These are phyloP conservation scores for Salpingoeca rosetta DNA, from an alignment of 78 protist genomes.

Conservation along the genomic window DNA sequence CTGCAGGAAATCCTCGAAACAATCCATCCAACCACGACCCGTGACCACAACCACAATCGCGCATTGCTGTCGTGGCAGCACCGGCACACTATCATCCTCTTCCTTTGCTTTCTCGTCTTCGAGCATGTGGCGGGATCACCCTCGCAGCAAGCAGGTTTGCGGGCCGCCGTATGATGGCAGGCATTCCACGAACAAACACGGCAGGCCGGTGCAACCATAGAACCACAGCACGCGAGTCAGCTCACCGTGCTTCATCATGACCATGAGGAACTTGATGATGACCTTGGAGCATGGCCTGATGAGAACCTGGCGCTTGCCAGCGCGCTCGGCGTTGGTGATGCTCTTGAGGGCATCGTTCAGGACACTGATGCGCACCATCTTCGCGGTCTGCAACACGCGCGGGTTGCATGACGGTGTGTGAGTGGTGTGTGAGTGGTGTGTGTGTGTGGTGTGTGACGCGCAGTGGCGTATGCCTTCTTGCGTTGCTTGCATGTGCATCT, in stretches of 20 bases:
- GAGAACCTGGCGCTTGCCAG: slow-evolving; percentile 98
- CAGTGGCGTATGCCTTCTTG: not conserved
- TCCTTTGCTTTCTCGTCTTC: too few species aligned
- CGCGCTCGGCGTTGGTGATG: slow-evolving; percentile 92
- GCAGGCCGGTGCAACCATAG: not conserved
- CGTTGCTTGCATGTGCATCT: not conserved
- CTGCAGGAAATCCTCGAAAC: too few species aligned
- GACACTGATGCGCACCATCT: slow-evolving; percentile 84
- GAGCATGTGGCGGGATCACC: too few species aligned
- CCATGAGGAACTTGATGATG: slow-evolving; percentile 91
- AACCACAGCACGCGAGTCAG: not conserved
- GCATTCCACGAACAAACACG: too few species aligned
- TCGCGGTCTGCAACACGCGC: slow-evolving; percentile 4
- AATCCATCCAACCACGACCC: too few species aligned
- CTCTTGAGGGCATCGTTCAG: slow-evolving; percentile 87
- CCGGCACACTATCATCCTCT: too few species aligned
- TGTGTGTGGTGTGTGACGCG: too few species aligned
- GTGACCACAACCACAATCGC: too few species aligned
- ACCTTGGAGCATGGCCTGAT: slow-evolving; percentile 97
- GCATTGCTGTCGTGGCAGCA: too few species aligned
- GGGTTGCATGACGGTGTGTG: not conserved
- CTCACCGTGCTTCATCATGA: slow-evolving; percentile 96
- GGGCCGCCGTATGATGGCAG: too few species aligned
- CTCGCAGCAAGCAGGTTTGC: too few species aligned
- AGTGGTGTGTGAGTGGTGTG: too few species aligned